A percentile compares a stretch with the other conserved stretches of the same genome.
Evolutionary conservation across 345 rosid species (phyloP).

Genomic region (Schrenkiella parvula): DNA sequence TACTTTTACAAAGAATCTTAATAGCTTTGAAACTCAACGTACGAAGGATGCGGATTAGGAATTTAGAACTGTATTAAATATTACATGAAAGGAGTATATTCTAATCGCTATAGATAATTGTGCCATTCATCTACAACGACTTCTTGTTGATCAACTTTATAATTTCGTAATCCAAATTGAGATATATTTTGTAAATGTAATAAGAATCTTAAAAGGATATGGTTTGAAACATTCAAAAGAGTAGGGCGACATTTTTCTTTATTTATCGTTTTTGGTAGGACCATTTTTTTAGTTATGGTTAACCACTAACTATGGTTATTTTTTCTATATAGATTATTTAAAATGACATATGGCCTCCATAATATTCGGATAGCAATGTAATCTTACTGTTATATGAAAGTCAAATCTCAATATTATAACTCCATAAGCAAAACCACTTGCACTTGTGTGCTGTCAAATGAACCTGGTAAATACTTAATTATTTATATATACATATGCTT

Average conservation of each 20-base stretch:
- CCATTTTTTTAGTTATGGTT: slow-evolving; percentile 10
- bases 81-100: not conserved
- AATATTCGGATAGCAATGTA: not conserved
- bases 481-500: not conserved
- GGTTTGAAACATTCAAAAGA: slow-evolving; percentile 20
- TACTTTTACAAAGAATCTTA: not conserved
- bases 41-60: not conserved
- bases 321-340: not conserved
- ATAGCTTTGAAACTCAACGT: not conserved
- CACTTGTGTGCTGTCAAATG: not conserved
- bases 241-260: not conserved
- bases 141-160: not conserved
- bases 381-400: slow-evolving; percentile 14
- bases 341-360: slow-evolving; percentile 8
- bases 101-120: no score
- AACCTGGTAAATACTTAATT: not conserved
- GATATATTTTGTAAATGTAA: not conserved
- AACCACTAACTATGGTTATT: slow-evolving; percentile 12
- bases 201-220: not conserved
- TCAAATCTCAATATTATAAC: slow-evolving; percentile 24
- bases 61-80: no score
- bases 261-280: not conserved
- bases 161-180: not conserved
- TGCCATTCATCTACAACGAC: not conserved
- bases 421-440: not conserved